Percentiles rank a stretch among this genome's conserved stretches.
phyloP scores from a whole-genome alignment of 2,329 filamentous ascomycete genomes.

The Cercospora sp. region DNA sequence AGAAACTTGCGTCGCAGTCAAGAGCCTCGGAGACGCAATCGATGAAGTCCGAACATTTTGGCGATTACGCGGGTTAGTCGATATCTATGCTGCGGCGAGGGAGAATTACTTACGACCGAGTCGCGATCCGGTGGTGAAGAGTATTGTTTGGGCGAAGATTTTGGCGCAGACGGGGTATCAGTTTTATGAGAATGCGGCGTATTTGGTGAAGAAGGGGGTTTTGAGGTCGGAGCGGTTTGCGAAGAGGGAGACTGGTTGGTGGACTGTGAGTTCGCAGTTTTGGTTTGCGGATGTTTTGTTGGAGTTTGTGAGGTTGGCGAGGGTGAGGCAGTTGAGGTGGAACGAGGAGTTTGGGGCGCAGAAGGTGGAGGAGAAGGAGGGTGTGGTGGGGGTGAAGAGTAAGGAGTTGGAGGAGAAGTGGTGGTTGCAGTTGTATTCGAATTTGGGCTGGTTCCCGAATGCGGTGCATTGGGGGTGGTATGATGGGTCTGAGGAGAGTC shows the following conservation, averaged over 20 bases:
- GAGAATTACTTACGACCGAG: constrained; percentile 39
- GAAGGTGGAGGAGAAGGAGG: constrained; percentile 46
- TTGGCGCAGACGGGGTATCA: constrained; percentile 69
- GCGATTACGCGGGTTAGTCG: constrained; percentile 74
- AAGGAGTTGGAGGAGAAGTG: constrained; percentile 48
- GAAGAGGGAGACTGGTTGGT: constrained; percentile 59
- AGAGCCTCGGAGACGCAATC: constrained; percentile 62
- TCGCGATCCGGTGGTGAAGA: constrained; percentile 48
- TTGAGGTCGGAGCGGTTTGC: constrained; percentile 46
- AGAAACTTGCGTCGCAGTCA: constrained; percentile 38
- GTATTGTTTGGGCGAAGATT: constrained; percentile 68
- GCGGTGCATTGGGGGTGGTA: constrained; percentile 81
- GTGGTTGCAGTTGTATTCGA: constrained; percentile 68
- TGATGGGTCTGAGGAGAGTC: constrained; percentile 53
- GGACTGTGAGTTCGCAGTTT: constrained; percentile 72
- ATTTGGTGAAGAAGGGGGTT: constrained; percentile 71
- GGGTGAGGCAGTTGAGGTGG: constrained; percentile 45
- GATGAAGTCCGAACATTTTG: constrained; percentile 71
- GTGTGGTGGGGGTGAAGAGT: constrained; percentile 34
- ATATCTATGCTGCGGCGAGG: constrained; percentile 68
- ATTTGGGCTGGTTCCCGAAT: constrained; percentile 75
- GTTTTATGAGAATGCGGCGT: constrained; percentile 78
- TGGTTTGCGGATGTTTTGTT: constrained; percentile 78
- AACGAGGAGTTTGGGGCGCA: constrained; percentile 37
- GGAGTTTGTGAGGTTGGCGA: constrained; percentile 66